Conservation (phyloP, 2,329 filamentous ascomycete genomes). For the Fusarium siculi region DNA sequence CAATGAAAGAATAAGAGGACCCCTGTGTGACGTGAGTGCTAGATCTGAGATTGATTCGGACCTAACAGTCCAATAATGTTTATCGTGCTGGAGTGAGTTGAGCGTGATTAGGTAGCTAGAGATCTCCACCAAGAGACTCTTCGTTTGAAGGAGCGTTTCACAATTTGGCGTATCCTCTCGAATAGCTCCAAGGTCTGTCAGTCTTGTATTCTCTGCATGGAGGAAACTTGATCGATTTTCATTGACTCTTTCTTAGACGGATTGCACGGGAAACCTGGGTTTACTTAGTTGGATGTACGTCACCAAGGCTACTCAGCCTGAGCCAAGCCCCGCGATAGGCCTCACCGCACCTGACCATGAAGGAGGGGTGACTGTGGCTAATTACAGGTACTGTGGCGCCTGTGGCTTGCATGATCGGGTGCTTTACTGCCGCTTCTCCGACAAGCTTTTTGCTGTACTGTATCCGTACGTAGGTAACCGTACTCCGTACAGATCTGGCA, state of each 20-base stretch:
- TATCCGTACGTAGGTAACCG: not conserved
- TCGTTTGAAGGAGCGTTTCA: not conserved
- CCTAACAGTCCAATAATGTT: constrained; percentile 22
- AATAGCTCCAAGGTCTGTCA: constrained; percentile 20
- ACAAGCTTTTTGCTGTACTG: not conserved
- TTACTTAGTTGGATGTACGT: constrained; percentile 23
- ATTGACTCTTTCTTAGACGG: constrained; percentile 5
- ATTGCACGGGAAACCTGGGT: constrained; percentile 14
- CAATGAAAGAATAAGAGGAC: not conserved
- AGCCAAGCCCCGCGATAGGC: constrained; percentile 30
- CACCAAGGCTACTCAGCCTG: constrained; percentile 34
- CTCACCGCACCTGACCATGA: constrained; percentile 17
- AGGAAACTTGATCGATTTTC: not conserved
- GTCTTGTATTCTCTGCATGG: constrained; percentile 9
- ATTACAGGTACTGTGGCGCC: not conserved
- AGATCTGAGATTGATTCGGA: constrained; percentile 4
- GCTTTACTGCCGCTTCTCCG: constrained; percentile 4
- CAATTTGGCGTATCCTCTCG: not conserved
- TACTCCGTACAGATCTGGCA: constrained; percentile 1
- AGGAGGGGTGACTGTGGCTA: constrained; percentile 23
- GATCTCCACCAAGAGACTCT: not conserved
- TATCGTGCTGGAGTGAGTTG: constrained; percentile 12
- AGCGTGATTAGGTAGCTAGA: not conserved
- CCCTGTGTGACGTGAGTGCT: constrained; percentile 19
- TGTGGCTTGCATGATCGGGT: constrained; percentile 2